Evolutionary conservation across 2,329 filamentous ascomycete species (phyloP), one percentile per base, ranked within the genome.

Genomic region (Colletotrichum tamarilloi): DNA sequence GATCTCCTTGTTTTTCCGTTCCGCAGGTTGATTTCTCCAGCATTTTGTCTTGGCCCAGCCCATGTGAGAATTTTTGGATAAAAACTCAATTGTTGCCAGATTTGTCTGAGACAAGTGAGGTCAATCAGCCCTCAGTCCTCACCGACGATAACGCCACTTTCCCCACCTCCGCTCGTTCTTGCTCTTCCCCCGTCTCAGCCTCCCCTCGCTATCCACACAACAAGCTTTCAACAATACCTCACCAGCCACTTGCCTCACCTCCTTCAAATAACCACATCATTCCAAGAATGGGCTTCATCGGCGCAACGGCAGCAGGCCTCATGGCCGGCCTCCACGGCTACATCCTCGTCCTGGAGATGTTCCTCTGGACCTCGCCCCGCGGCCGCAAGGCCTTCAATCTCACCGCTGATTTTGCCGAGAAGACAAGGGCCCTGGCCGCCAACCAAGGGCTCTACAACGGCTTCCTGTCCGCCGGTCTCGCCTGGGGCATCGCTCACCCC

Each of bases 361-460:
- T 87, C 74, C 80, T 88, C 67, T 88, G 86, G 86, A 86, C 82
- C 2, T 84, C 80, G 0, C 84, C 86, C 2, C 81, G 81, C 32
- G 87, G 86, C 49, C 82, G 80, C 74, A 84, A 83, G 75, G 77
- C 85, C 1, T 88, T 88, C 78, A 78, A 78, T 35, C 80, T 87
- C 46, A 83, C 80, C 0, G 76, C 83, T n/a, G 83, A 86, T 5
- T 87, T 86, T 68, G 87, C 87, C 6, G 77, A 83, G 52, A 76
- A 86, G 78, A 87, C 85, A 4, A 83, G 82, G 73, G 76, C 80
- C 4, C 79, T 88, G 46, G 87, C 85, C 59, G 85, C 85, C 65
- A 88, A 88, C 77, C 86, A 88, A 76, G 87, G 87, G 24, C 80
- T 88, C 6, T 88, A 88, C 80, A 88, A 88, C 76, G 86, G 87